phyloP scores from a whole-genome alignment of 2,329 filamentous ascomycete species.

The Cytospora leucostoma region DNA sequence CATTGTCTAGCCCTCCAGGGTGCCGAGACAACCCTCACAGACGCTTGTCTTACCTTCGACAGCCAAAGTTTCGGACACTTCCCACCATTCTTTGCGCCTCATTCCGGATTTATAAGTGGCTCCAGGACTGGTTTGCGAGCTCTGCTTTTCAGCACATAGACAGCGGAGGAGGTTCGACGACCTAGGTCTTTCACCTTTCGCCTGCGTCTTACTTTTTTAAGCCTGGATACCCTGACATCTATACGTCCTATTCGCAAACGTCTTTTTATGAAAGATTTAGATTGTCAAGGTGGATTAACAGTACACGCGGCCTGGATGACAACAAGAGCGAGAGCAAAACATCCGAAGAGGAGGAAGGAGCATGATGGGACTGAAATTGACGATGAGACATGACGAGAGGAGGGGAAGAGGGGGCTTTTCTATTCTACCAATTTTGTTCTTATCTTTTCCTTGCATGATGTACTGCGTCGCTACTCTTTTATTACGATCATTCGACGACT shows the following conservation, averaged over 20 bases:
- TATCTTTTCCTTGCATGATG: constrained; percentile 7
- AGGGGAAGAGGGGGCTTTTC: constrained; percentile 4
- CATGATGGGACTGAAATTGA: background rate
- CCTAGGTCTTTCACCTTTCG: constrained; percentile 5
- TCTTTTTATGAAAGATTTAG: constrained; percentile 1
- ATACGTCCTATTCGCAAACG: constrained; percentile 7
- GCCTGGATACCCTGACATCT: constrained; percentile 20
- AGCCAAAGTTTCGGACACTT: background rate
- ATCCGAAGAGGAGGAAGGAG: background rate
- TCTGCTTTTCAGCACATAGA: constrained; percentile 19
- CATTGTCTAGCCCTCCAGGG: background rate
- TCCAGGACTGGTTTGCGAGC: background rate
- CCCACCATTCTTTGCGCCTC: background rate
- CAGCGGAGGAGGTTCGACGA: constrained; percentile 3
- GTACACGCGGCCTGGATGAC: constrained; percentile 14
- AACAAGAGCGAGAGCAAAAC: background rate
- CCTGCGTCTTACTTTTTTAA: constrained; percentile 1
- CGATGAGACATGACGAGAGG: constrained; percentile 1
- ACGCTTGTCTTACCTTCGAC: background rate
- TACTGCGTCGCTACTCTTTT: background rate
- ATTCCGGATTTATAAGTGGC: background rate
- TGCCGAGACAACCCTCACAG: background rate
- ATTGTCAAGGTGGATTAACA: constrained; percentile 12
- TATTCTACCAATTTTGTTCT: background rate
- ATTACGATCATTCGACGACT: constrained; percentile 6